Conservation (phyloP, 2,329 filamentous ascomycete species). For the Paraphaeosphaeria sporulosa region DNA sequence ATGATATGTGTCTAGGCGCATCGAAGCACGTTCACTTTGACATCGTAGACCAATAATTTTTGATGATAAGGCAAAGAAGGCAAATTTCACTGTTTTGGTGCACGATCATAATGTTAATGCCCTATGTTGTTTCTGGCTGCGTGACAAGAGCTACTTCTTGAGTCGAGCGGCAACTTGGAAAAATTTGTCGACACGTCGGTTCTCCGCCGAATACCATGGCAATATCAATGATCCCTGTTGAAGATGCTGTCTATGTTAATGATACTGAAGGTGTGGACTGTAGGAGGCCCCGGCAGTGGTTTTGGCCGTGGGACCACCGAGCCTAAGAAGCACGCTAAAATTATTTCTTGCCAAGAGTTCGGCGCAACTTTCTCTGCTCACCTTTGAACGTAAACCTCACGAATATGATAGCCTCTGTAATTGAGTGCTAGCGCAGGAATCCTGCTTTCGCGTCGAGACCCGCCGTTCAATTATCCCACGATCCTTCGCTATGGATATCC, state of each 20-base stretch:
- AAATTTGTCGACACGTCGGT: background rate
- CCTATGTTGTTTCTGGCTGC: background rate
- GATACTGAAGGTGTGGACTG: background rate
- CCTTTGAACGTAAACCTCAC: slow-evolving; percentile 22
- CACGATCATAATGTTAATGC: background rate
- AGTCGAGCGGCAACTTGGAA: background rate
- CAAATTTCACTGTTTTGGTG: background rate
- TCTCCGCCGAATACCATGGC: background rate
- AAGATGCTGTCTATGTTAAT: no score
- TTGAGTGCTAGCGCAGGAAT: slow-evolving; percentile 26
- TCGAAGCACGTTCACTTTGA: background rate
- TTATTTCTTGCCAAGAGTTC: slow-evolving; percentile 22
- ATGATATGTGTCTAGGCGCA: background rate
- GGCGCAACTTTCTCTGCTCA: slow-evolving; percentile 18
- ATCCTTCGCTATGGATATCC: slow-evolving; percentile 79
- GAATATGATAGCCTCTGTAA: slow-evolving; percentile 25
- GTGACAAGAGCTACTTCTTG: background rate
- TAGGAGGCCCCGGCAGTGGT: background rate
- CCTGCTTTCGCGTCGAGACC: slow-evolving; percentile 22
- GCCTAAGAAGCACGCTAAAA: slow-evolving; percentile 19
- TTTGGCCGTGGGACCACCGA: background rate
- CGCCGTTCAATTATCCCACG: background rate
- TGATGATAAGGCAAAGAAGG: background rate
- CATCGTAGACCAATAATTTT: background rate
- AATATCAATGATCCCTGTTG: background rate